These are phyloP conservation scores for Globisporangium ultimum DNA, from an alignment of 352 stramenopile genomes.

Conservation along the genomic window DNA sequence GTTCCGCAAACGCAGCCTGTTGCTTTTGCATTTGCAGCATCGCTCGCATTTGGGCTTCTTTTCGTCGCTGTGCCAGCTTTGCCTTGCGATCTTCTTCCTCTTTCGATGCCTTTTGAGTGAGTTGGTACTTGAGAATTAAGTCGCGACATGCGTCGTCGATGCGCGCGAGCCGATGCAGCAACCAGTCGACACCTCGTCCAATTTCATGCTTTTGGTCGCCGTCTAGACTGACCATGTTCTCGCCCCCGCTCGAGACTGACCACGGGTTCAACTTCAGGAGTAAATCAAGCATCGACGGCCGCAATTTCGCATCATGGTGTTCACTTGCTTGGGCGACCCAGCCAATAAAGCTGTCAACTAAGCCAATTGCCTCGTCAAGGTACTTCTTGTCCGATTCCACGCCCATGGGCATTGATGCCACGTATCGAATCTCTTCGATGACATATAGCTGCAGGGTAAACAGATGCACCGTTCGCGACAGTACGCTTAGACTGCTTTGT, in stretches of 20 bases:
- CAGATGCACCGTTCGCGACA: conserved; percentile 71
- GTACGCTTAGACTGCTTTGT: conserved; percentile 56
- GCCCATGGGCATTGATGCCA: conserved; percentile 39
- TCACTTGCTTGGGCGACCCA: conserved; percentile 54
- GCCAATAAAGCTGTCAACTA: conserved; percentile 52
- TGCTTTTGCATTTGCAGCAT: conserved; percentile 79
- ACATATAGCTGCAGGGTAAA: conserved; percentile 85
- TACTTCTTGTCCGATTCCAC: conserved; percentile 43
- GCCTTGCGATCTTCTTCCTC: conserved; percentile 72
- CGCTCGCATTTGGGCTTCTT: conserved; percentile 73
- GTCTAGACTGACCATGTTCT: conserved; percentile 59
- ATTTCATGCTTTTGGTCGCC: conserved; percentile 85
- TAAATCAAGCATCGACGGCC: conserved; percentile 44
- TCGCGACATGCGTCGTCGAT: conserved; percentile 38
- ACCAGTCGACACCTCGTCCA: conserved; percentile 72
- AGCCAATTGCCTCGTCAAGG: conserved; percentile 31
- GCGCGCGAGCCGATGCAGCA: conserved; percentile 62
- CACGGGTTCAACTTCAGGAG: conserved; percentile 76
- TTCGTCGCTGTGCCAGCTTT: conserved; percentile 48
- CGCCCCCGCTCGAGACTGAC: conserved; percentile 46
- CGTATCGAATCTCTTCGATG: conserved; percentile 69
- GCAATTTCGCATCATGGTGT: conserved; percentile 25
- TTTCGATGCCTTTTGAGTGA: conserved; percentile 52
- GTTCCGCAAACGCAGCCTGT: conserved; percentile 74
- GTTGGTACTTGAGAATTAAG: conserved; percentile 52